These are phyloP conservation scores for Fraxinus paxiana DNA, from an alignment of 305 asterid species.

Conservation along the genomic window DNA sequence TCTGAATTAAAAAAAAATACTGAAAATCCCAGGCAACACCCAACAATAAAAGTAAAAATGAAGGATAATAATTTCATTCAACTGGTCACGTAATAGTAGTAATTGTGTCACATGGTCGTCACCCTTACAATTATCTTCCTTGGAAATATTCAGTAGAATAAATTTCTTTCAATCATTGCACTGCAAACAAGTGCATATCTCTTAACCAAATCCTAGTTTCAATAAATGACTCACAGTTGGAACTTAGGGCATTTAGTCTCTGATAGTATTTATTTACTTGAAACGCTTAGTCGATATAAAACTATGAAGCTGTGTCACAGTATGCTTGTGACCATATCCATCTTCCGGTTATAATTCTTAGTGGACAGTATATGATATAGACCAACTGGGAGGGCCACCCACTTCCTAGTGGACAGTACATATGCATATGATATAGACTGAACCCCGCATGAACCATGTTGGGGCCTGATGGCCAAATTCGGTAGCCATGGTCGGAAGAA, in stretches of 20 bases:
- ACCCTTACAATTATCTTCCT: not conserved
- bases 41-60: not conserved
- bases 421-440: not conserved
- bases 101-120: not conserved
- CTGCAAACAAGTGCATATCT: not conserved
- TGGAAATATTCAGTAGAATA: not conserved
- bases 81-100: not conserved
- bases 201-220: slow-evolving; percentile 14
- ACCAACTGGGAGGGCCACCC: not conserved
- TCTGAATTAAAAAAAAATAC: not conserved
- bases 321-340: slow-evolving; percentile 3
- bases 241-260: slow-evolving; percentile 1
- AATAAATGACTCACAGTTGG: slow-evolving; percentile 7
- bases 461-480: not conserved
- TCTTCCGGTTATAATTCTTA: not conserved
- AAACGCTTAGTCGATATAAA: not conserved
- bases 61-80: not conserved
- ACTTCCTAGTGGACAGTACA: not conserved
- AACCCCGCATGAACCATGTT: not conserved
- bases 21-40: not conserved
- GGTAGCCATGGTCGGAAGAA: not conserved
- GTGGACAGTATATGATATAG: not conserved
- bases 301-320: not conserved
- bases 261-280: not conserved
- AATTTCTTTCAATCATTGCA: not conserved